These are phyloP conservation scores for Rugonectria rugulosa DNA, from an alignment of 2,329 filamentous ascomycete species.

Conservation along the genomic window DNA sequence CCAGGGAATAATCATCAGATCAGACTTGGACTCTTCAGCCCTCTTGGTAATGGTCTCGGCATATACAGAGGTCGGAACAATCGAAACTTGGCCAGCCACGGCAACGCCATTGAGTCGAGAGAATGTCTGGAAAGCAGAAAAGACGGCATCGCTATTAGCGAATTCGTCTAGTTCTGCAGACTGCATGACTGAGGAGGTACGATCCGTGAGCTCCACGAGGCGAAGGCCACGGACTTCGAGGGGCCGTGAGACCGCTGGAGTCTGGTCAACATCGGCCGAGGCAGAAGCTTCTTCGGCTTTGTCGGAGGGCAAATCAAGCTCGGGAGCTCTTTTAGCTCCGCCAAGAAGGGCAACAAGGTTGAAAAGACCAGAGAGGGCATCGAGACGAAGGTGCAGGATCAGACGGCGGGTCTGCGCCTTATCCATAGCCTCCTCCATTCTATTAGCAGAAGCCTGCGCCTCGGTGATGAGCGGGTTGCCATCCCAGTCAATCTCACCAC, in stretches of 20 bases:
- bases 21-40: constrained; percentile 73
- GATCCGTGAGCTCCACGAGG: constrained; percentile 86
- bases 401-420: constrained; percentile 38
- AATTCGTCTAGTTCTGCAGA: constrained; percentile 83
- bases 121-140: constrained; percentile 91
- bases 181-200: constrained; percentile 94
- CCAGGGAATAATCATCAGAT: constrained; percentile 88
- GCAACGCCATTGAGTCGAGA: constrained; percentile 84
- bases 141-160: constrained; percentile 78
- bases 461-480: constrained; percentile 43
- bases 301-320: constrained; percentile 3
- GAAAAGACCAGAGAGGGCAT: constrained; percentile 40
- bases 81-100: constrained; percentile 80
- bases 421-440: constrained; percentile 38
- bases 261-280: background rate
- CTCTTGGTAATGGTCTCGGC: constrained; percentile 78
- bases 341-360: constrained; percentile 40
- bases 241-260: constrained; percentile 13
- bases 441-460: constrained; percentile 34
- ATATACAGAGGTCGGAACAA: constrained; percentile 80
- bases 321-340: constrained; percentile 24
- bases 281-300: constrained; percentile 1
- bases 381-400: constrained; percentile 40
- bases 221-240: constrained; percentile 74
- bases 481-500: constrained; percentile 91